Base-by-base conservation (phyloP, 768 basidiomycete species). In the Astraeus odoratus region DNA sequence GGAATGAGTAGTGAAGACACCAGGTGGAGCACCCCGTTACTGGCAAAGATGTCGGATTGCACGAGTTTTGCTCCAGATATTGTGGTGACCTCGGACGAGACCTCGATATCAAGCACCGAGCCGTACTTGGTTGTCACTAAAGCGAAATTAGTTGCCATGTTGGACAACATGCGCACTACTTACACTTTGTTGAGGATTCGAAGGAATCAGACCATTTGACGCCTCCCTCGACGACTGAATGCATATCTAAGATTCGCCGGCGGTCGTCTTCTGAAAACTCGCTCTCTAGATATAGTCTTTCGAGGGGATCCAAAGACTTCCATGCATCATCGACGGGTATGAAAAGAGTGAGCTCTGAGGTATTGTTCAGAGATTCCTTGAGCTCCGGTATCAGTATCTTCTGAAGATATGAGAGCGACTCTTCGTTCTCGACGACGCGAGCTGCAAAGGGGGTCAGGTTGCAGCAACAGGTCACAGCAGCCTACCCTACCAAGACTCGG, bases 11-110 rank as follows among this genome's bases (percentile, higher is more conserved):
- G 77, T 12, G 80, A 77, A 12, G 86, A 86, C 20, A 98, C 76
- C 34, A 91, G 77, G 63, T 99, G 96, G 13, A 98, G 61, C 35
- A 98, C 96, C 39, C 95, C 96, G 56, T 99, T 99, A 24, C 87
- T 83, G 4, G 89, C 94, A 56, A 93, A 92, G 27, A 96, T 79
- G 57, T 99, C 91, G 5, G 80, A 77, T n/a, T 82, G 70, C 4
- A 81, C 57, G 34, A 95, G 72, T 19, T 71, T 68, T 6, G 85
- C 79, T 37, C 67, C 67, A 26, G 80, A 80, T 18, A 86, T 63
- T 24, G 57, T 73, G 42, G 76, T 78, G 49, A 75, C 76, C 30
- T 80, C 72, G 1, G 73, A 58, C 20, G 75, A 66, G n/a, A 73
- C 70, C 1, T 68, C 63, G 33, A 93, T 68, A 42, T 81, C 75